Base-by-base conservation (phyloP, 345 rosid genomes). In the Populus euphratica region DNA sequence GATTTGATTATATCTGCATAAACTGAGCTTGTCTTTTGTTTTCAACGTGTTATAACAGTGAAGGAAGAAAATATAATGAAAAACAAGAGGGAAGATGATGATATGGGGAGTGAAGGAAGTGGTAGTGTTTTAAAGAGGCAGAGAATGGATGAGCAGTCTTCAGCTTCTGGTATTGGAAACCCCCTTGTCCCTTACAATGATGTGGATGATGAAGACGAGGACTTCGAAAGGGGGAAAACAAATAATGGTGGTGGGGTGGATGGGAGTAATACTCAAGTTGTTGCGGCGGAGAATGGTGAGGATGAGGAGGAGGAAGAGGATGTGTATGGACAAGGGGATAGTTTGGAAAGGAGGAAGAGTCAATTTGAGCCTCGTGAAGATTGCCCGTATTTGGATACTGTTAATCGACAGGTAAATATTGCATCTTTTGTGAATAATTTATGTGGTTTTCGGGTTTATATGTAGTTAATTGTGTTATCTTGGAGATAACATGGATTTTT, bases 351-450 rank as follows among this genome's bases (percentile, higher is more conserved):
- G 59, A 86, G 79, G 54, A 81, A 76, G 80, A 91, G 91, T 75
- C 84, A 81, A 72, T 84, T 89, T 77, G 98, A 90, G 86, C 86
- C 93, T 39, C 89, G 97, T 31, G 92, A 92, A 83, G 97, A 96
- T 68, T 96, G 99, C 77, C 99, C 99, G 49, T 96, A 96, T 81
- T 93, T 94, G 13, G 99, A 96, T 79, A 91, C 99, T 7, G 99
- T 96, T n/a, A 96, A 96, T 82, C 99, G 98, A 43, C 98, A 96
- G 97, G 98, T 96, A 80, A 6, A 14, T 18, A 31, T 9, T 36
- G 59, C 35, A 59, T 68, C 47, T 38, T 71, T 20, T 49, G 23
- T 33, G 25, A 14, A 47, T 49, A 21, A 18, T 52, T 8, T 65
- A 5, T 74, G 35, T 65, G 38, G 41, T 20, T 64, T 6, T 61